A percentile compares a stretch with the other conserved stretches of the same genome.
Conservation (phyloP, 1,284 basidiomycete species). For the Trametes versicolor region DNA sequence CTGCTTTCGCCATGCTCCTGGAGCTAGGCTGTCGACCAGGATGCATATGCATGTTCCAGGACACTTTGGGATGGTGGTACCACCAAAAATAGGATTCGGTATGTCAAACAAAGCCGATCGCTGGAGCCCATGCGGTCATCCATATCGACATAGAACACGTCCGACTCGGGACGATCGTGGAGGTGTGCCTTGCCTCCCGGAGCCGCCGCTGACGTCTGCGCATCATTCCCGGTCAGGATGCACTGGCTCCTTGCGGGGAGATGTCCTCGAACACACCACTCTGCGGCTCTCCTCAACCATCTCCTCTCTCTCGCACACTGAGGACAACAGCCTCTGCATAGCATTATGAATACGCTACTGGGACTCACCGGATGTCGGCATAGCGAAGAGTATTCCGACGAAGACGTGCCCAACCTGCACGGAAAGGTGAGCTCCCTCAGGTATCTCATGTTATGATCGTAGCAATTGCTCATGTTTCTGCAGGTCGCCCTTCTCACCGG, state of each 20-base stretch:
- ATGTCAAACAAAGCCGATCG: background rate
- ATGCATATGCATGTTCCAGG: background rate
- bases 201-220: background rate
- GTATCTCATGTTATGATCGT: background rate
- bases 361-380: background rate
- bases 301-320: background rate
- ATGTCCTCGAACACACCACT: too few relatives aligned
- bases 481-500: conserved; percentile 55
- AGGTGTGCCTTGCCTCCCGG: background rate
- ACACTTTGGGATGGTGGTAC: background rate
- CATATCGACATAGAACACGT: too few relatives aligned
- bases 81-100: background rate
- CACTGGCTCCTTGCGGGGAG: too few relatives aligned
- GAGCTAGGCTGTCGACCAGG: background rate
- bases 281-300: too few relatives aligned
- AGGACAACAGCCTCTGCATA: too few relatives aligned
- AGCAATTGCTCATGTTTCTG: background rate
- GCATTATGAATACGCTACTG: background rate
- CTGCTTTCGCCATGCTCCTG: too few relatives aligned
- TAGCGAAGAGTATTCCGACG: background rate
- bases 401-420: conserved; percentile 21
- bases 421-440: conserved; percentile 21
- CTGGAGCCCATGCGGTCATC: background rate
- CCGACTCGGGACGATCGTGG: background rate
- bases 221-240: background rate